phyloP scores from a whole-genome alignment of 2,329 filamentous ascomycete genomes.

The Botrytis sinoallii region DNA sequence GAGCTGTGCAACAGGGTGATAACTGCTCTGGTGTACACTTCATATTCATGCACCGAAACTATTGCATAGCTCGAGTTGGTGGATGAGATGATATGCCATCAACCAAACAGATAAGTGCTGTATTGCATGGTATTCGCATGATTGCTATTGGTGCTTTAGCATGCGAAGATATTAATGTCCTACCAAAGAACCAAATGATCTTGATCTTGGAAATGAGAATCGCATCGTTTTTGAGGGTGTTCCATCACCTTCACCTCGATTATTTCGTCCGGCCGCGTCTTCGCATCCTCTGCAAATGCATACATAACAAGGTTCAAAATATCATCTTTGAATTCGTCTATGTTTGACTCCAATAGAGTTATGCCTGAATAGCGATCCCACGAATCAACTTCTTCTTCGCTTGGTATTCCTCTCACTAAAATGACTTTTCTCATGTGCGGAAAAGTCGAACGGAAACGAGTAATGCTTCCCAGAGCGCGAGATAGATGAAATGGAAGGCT shows the following conservation, averaged over 20 bases:
- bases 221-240: constrained; percentile 1
- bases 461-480: constrained; percentile 2
- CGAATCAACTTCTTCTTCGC: constrained; percentile 12
- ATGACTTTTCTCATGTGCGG: constrained; percentile 11
- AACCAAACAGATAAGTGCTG: background rate
- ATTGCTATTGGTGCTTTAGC: background rate
- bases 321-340: constrained; percentile 4
- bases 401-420: constrained; percentile 7
- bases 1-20: background rate
- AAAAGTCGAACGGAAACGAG: background rate
- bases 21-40: background rate
- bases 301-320: background rate
- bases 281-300: constrained; percentile 2
- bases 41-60: background rate
- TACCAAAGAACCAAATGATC: background rate
- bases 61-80: background rate
- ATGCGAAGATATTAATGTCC: background rate
- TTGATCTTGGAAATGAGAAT: background rate
- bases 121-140: background rate
- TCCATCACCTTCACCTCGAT: constrained; percentile 10
- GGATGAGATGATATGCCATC: background rate
- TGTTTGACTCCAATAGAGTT: background rate
- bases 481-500: constrained; percentile 13
- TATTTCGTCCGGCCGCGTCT: background rate
- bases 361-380: constrained; percentile 12